Evolutionary conservation across 441 rosid species (phyloP).

Genomic region (Bruguiera hainesii): DNA sequence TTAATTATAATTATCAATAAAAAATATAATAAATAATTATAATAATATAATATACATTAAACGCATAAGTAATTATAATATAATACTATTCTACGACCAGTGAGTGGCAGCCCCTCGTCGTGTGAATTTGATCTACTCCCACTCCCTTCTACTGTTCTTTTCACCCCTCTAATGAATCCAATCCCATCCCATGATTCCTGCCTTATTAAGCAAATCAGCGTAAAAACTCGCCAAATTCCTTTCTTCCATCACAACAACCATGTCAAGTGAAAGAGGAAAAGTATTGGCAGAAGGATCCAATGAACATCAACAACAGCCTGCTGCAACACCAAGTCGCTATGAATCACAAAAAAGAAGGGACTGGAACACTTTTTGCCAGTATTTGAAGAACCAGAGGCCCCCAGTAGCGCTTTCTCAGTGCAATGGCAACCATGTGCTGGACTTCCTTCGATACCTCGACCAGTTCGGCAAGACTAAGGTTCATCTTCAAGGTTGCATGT

Average conservation of each 20-base stretch:
- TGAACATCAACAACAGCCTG: slow-evolving; percentile 15
- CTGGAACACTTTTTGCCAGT: slow-evolving; percentile 81
- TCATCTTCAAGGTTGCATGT: slow-evolving; percentile 64
- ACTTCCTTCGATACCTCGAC: slow-evolving; percentile 69
- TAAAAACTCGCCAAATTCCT: not conserved
- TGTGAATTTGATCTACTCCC: slow-evolving; percentile 5
- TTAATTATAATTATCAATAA: too few relatives aligned
- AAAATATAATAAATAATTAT: too few relatives aligned
- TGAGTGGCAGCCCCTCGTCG: not conserved
- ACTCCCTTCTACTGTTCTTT: slow-evolving; percentile 17
- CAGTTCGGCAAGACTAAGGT: slow-evolving; percentile 86
- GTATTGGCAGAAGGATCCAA: slow-evolving; percentile 42
- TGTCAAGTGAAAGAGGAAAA: slow-evolving; percentile 43
- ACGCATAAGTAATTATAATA: too few relatives aligned
- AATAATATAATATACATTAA: too few relatives aligned
- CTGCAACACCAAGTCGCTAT: slow-evolving; percentile 56
- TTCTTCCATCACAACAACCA: slow-evolving; percentile 5
- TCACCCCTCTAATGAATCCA: not conserved
- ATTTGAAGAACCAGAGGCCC: slow-evolving; percentile 69
- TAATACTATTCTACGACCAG: not conserved
- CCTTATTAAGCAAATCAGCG: not conserved
- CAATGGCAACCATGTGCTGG: slow-evolving; percentile 57
- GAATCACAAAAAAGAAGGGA: slow-evolving; percentile 79
- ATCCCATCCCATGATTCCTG: not conserved
- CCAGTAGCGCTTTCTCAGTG: slow-evolving; percentile 65